These are phyloP conservation scores for Davidsoniella neocaledoniae DNA, from an alignment of 2,329 filamentous ascomycete species.

Conservation along the genomic window DNA sequence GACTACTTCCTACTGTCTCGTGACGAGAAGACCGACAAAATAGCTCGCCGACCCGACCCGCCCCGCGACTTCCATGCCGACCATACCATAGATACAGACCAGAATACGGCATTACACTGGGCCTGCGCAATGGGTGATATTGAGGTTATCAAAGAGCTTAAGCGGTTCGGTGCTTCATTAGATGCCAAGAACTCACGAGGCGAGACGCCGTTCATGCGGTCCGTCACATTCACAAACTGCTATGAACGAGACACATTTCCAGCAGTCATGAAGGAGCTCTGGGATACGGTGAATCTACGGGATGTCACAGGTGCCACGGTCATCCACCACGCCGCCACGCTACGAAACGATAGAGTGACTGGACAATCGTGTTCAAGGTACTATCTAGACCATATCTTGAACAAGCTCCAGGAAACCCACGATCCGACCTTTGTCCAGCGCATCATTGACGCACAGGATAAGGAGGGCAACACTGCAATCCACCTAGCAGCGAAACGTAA, in stretches of 20 bases:
- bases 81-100: slow-evolving; percentile 81
- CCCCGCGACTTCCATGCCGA: slow-evolving; percentile 78
- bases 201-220: slow-evolving; percentile 87
- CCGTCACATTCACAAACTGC: slow-evolving; percentile 92
- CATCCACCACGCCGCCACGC: slow-evolving; percentile 85
- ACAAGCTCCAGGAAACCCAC: slow-evolving; percentile 65
- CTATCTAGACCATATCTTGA: slow-evolving; percentile 81
- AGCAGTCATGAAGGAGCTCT: slow-evolving; percentile 63
- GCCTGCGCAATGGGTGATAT: slow-evolving; percentile 94
- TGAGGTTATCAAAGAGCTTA: slow-evolving; percentile 75
- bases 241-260: slow-evolving; percentile 88
- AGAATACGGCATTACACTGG: slow-evolving; percentile 91
- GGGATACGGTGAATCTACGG: slow-evolving; percentile 61
- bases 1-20: slow-evolving; percentile 90
- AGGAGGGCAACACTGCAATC: slow-evolving; percentile 74
- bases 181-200: slow-evolving; percentile 53
- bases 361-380: slow-evolving; percentile 84
- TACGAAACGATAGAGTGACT: slow-evolving; percentile 62
- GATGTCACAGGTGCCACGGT: slow-evolving; percentile 75
- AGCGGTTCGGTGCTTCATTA: slow-evolving; percentile 61
- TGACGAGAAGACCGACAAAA: slow-evolving; percentile 43
- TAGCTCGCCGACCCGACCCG: slow-evolving; percentile 56
- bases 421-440: slow-evolving; percentile 60
- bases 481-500: slow-evolving; percentile 63
- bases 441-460: slow-evolving; percentile 67